Base-by-base conservation (phyloP, 805 yeast species). In the Kregervanrija delftensis region DNA sequence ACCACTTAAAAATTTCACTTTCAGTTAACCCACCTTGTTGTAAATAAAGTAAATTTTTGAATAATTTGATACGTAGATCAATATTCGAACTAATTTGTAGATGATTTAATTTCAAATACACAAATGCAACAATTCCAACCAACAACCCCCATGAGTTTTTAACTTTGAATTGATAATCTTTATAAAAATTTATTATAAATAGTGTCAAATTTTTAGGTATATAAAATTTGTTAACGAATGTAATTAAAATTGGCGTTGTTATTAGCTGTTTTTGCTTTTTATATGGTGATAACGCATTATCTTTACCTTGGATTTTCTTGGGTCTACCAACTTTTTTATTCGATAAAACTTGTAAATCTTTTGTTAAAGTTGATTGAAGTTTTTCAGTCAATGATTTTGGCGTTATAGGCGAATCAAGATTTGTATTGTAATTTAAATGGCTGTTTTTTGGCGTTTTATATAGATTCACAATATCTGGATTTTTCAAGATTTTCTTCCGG, bases 91-190 rank as follows among this genome's bases (percentile, higher is more conserved):
- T 57, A 12, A 82, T 58, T 32, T 68, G 57, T 16, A 67, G 67
- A 45, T 73, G 71, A 57, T 80, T 79, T 31, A 83, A 68, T 12
- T 79, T 67, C 14, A 70, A 64, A 44, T 77, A 79, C 11, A 82
- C 80, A 14, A 81, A 73, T 33, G 81, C 67, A 1, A 83, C 70
- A 49, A 84, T 57, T 0, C 90, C 90, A 57, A 86, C 80, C 3
- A 83, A 75, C 16, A 84, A 59, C 8, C 79, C 77, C 88, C 89
- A 83, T 35, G 81, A 82, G 46, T 75, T 78, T 33, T 73, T 73
- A 35, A 81, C 72, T 50, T 77, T 76, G 37, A 72, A 69, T 39
- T 72, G 69, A 54, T 77, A 76, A 3, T 67, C 60, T 35, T 69
- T 62, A 51, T 73, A 83, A 1, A 79, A 72, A 35, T 70, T 72